Conservation (phyloP, 1,284 basidiomycete genomes). For the Sporisorium reilianum region DNA sequence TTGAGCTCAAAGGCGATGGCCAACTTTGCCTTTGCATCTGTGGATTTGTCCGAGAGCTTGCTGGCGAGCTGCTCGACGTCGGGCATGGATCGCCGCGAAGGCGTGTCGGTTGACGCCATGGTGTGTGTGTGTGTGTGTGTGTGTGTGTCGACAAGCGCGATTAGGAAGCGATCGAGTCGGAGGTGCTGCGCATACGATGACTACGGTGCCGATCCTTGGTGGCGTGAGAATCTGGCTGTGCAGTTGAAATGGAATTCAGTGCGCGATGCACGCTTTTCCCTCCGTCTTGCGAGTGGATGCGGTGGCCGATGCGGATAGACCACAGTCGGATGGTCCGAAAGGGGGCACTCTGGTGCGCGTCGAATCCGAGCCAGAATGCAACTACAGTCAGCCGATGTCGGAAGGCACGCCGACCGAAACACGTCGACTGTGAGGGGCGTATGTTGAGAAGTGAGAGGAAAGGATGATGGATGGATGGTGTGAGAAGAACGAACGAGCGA, state of each 20-base stretch:
- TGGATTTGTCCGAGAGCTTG: conserved; percentile 42
- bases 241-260: background rate
- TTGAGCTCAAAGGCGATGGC: conserved; percentile 62
- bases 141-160: background rate
- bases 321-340: background rate
- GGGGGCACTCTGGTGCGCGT: background rate
- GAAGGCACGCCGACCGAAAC: background rate
- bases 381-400: background rate
- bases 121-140: background rate
- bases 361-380: background rate
- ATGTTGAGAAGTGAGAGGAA: background rate
- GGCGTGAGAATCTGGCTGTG: background rate
- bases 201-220: background rate
- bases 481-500: background rate
- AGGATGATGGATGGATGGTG: conserved; percentile 1
- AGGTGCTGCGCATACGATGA: conserved; percentile 2
- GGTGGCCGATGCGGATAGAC: background rate
- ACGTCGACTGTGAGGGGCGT: background rate
- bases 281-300: background rate
- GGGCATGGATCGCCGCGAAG: conserved; percentile 44
- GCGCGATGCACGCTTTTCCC: background rate
- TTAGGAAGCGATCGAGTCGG: background rate
- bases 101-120: conserved; percentile 44
- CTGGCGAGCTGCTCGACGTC: conserved; percentile 48
- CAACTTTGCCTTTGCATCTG: conserved; percentile 54